Conservation (phyloP, 441 rosid species). For the Pelargonium cotyledonis region DNA sequence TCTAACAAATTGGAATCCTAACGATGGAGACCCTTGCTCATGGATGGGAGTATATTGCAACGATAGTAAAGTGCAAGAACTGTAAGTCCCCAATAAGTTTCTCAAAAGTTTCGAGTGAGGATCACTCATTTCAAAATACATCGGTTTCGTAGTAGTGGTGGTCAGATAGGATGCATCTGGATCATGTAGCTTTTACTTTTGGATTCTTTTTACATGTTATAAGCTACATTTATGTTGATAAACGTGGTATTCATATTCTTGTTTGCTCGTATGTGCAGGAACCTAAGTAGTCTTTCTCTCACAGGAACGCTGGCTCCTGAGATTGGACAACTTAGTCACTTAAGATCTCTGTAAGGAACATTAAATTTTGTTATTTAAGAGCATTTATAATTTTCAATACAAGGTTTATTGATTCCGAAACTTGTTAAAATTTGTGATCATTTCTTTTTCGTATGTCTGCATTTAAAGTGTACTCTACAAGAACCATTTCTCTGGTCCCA, state of each 20-base stretch:
- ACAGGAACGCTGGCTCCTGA: constrained; percentile 64
- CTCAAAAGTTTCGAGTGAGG: not conserved
- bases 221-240: not conserved
- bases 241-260: too few relatives aligned
- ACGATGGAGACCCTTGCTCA: constrained; percentile 46
- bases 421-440: constrained; percentile 18
- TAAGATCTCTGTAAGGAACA: constrained; percentile 69
- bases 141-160: not conserved
- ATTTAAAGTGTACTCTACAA: constrained; percentile 39
- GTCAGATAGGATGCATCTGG: not conserved
- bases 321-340: constrained; percentile 52
- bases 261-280: constrained; percentile 36
- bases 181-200: not conserved
- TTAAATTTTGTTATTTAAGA: not conserved
- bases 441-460: constrained; percentile 14
- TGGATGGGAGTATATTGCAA: constrained; percentile 75
- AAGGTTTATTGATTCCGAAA: not conserved
- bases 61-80: constrained; percentile 53
- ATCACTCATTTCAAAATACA: not conserved
- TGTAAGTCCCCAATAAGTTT: constrained; percentile 47
- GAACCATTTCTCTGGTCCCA: constrained; percentile 55
- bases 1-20: constrained; percentile 56
- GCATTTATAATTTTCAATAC: too few relatives aligned
- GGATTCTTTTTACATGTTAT: not conserved
- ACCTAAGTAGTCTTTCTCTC: constrained; percentile 53